Base-by-base conservation (phyloP, 257 asterid species). In the Cinchona pubescens region DNA sequence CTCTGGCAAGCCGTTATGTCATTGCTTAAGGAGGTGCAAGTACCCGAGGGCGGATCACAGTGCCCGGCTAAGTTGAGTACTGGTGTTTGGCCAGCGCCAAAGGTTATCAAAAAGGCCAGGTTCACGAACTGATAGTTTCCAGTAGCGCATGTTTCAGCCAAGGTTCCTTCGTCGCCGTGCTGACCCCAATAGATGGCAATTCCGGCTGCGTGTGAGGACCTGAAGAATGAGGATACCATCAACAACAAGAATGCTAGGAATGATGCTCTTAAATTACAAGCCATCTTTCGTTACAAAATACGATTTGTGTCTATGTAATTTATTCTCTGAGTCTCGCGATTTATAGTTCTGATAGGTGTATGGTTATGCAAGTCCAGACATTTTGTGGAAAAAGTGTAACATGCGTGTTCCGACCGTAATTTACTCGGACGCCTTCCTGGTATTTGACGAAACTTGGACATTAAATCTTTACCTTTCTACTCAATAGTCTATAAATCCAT, bases 181-280 rank as follows among this genome's bases (percentile, higher is more conserved):
- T 90, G 94, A 69, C 94, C 96, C 94, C 92, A 90, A 82, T 90
- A 90, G 73, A 76, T 65, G 37, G 87, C 84, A 38, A 88, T 88
- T 63, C 89, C 92, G 9, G 70, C 75, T n/a, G 78, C 74, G 27
- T 78, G 21, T 5, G 85, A 58, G 72, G 69, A n/a, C 19, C 19
- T 9, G 79, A 83, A n/a, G n/a, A n/a, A 64, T 40, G 74, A 15
- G 23, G 60, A 73, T 1, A 75, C 34, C 46, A 76, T 30, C 72
- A 86, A 38, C 79, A 85, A 71, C 25, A 78, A 73, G 60, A 66
- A 37, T 5, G 48, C 29, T 34, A 76, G 27, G 46, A 81, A 27
- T 25, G 74, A 29, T 15, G 67, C 45, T 3, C 25, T 32, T 29
- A 46, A 29, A 29, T 5, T 43, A 49, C 51, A 21, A 43, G 64